Base-by-base conservation (phyloP, 1,139 yeast species). In the Yamadazyma jaroonii region DNA sequence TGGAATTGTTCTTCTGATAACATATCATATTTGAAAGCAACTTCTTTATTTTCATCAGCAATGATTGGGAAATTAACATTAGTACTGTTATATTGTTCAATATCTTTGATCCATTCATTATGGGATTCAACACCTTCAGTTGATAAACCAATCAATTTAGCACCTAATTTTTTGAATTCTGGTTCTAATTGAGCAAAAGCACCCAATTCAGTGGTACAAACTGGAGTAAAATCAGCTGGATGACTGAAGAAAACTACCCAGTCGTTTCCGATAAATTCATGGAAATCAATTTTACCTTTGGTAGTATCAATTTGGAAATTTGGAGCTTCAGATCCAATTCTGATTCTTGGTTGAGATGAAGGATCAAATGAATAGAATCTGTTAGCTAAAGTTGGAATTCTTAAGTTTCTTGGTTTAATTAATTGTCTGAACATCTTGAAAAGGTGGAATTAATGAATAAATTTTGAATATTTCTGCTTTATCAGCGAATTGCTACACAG, bases 191-290 rank as follows among this genome's bases (percentile, higher is more conserved):
- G 79, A 53, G 92, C 89, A 54, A 86, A 84, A 9, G 94, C 95
- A 46, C 95, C 95, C 48, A 86, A 74, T 68, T 86, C 95, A 42
- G 95, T 86, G 49, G 95, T 86, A 67, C 95, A 86, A 37, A 86
- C 92, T 38, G 95, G 95, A 35, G 95, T 86, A 71, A 81, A 84
- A 57, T 84, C 94, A 56, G 81, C 94, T 45, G 95, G 95, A 64
- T 86, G 95, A 29, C 90, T 81, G 67, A 86, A 86, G 52, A 86
- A 73, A 41, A 86, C 77, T 40, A 78, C 82, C 95, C 95, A 86
- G 42, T 77, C 65, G 61, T 79, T 79, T 32, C 87, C 89, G 44
- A 82, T 72, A 68, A 69, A 86, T 48, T 84, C 81, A 66, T 86
- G 85, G 74, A 86, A 85, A 52, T 75, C 77, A 53, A 86, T 77